Percentiles rank a stretch among this genome's conserved stretches.
These are phyloP conservation scores for Cadophora sp. DNA, from an alignment of 2,329 filamentous ascomycete genomes.

Conservation along the genomic window DNA sequence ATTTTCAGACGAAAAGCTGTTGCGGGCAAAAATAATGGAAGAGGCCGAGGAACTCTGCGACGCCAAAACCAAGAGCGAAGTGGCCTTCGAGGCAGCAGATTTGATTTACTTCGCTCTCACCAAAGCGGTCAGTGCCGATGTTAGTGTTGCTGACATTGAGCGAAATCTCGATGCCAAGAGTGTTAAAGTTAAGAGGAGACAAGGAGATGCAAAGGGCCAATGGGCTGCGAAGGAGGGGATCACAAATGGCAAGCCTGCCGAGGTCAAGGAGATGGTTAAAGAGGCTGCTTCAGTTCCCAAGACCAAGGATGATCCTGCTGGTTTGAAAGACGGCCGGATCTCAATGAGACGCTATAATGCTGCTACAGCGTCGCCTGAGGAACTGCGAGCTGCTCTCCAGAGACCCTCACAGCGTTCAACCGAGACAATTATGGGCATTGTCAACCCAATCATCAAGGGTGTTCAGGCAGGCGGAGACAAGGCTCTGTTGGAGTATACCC, in stretches of 20 bases:
- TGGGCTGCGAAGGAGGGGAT: constrained; percentile 87
- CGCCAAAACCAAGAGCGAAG: constrained; percentile 79
- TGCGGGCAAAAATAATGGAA: constrained; percentile 97
- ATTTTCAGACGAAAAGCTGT: constrained; percentile 88
- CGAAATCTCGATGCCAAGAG: constrained; percentile 92
- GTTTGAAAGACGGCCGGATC: constrained; percentile 65
- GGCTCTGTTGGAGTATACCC: constrained; percentile 89
- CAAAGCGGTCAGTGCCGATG: constrained; percentile 84
- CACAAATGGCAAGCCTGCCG: constrained; percentile 40
- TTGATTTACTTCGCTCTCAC: constrained; percentile 95
- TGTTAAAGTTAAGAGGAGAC: constrained; percentile 91
- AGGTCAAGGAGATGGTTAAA: constrained; percentile 50
- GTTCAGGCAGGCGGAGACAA: constrained; percentile 85
- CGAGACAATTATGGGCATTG: constrained; percentile 91
- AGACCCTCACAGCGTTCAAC: constrained; percentile 93
- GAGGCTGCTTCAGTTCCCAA: constrained; percentile 57
- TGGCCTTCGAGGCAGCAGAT: constrained; percentile 94
- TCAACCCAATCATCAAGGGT: constrained; percentile 89
- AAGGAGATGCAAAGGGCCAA: constrained; percentile 91
- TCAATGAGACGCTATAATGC: constrained; percentile 83
- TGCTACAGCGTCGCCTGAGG: constrained; percentile 64
- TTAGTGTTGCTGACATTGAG: constrained; percentile 88
- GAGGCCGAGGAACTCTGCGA: constrained; percentile 95
- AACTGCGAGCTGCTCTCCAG: constrained; percentile 78
- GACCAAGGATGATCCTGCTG: constrained; percentile 56